Evolutionary conservation across 306 rosid species (phyloP), one percentile per base, ranked within the genome.

Genomic region (Herpetospermum pedunculosum): DNA sequence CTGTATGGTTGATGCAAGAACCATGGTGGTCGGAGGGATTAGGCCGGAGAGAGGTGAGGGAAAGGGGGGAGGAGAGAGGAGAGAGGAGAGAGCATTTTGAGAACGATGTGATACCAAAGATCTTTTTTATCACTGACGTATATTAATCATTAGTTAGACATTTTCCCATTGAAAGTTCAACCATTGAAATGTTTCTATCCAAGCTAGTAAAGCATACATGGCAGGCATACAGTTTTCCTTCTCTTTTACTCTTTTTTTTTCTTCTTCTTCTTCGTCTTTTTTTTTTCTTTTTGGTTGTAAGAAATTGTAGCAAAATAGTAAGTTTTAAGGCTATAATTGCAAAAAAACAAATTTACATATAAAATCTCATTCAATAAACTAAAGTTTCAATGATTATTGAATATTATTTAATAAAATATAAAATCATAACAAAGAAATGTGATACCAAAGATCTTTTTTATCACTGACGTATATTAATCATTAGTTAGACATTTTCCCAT

Each of bases 161-260:
- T n/a, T n/a, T n/a, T n/a, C n/a, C n/a, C n/a, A n/a, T 79, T 34
- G 49, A 68, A 74, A 43, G 38, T 62, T 43, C 46, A 35, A 67
- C 72, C 30, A 69, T 34, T 62, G 28, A 47, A 30, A 28, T 19
- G 18, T 62, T 4, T 35, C 30, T 38, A 77, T 2, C 0, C 37
- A 29, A 48, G 59, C 25, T 19, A 65, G 59, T 8, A 59, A 50
- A 58, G 53, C 63, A 47, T 72, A 72, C 63, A 55, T 26, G 8
- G 37, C 63, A 26, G 32, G n/a, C n/a, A 25, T 55, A 55, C 6
- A 55, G 63, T 11, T 52, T 52, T 52, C 59, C 25, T 52, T 21
- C 21, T 25, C 8, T 10, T 25, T 26, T 15, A n/a, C n/a, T n/a
- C n/a, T n/a, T n/a, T n/a, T n/a, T n/a, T n/a, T n/a, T n/a, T n/a